Conservation (phyloP, 140 eudicot species). For the Anethum foeniculum region DNA sequence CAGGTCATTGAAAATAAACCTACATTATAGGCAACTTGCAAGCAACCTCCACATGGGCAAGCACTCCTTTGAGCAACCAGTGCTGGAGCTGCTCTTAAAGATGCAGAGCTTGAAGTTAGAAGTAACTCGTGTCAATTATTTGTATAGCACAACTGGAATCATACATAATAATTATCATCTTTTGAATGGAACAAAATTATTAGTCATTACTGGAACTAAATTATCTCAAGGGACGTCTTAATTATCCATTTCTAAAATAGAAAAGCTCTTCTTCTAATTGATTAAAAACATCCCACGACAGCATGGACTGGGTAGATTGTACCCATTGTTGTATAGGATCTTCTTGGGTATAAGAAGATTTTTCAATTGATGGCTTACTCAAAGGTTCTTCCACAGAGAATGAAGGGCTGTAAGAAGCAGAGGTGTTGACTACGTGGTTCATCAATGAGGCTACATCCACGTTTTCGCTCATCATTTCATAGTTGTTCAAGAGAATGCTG, state of each 20-base stretch:
- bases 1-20: too few relatives aligned
- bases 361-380: not conserved
- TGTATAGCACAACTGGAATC: too few relatives aligned
- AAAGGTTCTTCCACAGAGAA: constrained; percentile 21
- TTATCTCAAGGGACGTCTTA: not conserved
- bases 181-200: too few relatives aligned
- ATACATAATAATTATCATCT: too few relatives aligned
- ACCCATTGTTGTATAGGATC: constrained; percentile 15
- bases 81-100: too few relatives aligned
- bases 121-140: too few relatives aligned
- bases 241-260: constrained; percentile 1
- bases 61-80: too few relatives aligned
- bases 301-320: constrained; percentile 10
- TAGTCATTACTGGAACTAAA: not conserved
- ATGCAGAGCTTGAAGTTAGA: too few relatives aligned
- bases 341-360: not conserved
- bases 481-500: constrained; percentile 14
- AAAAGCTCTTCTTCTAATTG: constrained; percentile 13
- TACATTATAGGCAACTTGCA: too few relatives aligned
- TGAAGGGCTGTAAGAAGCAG: constrained; percentile 15
- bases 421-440: constrained; percentile 18
- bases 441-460: constrained; percentile 23
- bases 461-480: constrained; percentile 15
- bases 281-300: constrained; percentile 18
- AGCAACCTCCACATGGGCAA: too few relatives aligned